A percentile compares a stretch with the other conserved stretches of the same genome.
These are phyloP conservation scores for Epithele typhae DNA, from an alignment of 768 basidiomycete species.

Conservation along the genomic window DNA sequence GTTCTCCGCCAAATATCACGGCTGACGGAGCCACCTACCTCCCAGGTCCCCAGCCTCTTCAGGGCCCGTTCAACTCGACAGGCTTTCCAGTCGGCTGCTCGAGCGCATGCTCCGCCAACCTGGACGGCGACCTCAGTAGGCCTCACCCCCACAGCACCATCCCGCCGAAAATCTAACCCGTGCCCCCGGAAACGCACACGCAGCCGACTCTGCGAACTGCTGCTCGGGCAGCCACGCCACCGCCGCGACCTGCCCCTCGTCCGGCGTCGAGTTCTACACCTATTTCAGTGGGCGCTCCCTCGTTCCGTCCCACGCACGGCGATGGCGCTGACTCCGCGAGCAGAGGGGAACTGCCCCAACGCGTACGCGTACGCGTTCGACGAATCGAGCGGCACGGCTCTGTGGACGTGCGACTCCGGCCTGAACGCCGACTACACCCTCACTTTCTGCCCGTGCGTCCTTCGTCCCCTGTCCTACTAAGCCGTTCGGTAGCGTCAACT, in stretches of 20 bases:
- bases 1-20: too few relatives aligned
- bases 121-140: conserved; percentile 29
- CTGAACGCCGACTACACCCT: conserved; percentile 25
- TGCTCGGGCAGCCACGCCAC: conserved; percentile 54
- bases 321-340: too few relatives aligned
- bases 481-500: too few relatives aligned
- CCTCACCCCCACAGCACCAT: not conserved
- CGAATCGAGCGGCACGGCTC: conserved; percentile 37
- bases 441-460: conserved; percentile 24
- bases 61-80: conserved; percentile 31
- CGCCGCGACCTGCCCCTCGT: conserved; percentile 50
- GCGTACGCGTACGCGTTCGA: conserved; percentile 19
- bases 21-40: too few relatives aligned
- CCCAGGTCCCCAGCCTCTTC: conserved; percentile 28
- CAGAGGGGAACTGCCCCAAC: conserved; percentile 19
- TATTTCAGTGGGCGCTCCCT: conserved; percentile 35
- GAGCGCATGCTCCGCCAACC: conserved; percentile 36
- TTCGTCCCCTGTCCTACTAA: too few relatives aligned
- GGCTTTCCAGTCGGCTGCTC: conserved; percentile 39
- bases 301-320: too few relatives aligned
- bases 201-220: conserved; percentile 56
- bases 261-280: conserved; percentile 36
- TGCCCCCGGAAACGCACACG: too few relatives aligned
- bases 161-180: too few relatives aligned
- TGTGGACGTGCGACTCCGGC: conserved; percentile 45